Conservation (phyloP, 2,329 filamentous ascomycete species). For the Penicillium sp. region DNA sequence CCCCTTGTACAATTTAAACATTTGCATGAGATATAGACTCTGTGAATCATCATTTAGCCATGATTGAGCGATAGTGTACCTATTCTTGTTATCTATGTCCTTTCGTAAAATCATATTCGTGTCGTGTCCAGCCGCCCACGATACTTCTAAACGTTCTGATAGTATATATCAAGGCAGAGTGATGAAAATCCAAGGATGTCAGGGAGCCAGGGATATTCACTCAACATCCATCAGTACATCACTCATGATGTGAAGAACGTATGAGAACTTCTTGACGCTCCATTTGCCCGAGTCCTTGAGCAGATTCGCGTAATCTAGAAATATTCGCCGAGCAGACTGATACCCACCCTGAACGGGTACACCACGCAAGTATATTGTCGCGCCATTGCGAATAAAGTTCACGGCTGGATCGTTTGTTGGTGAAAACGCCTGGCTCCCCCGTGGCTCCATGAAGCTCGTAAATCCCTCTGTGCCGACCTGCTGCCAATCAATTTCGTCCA, state of each 20-base stretch:
- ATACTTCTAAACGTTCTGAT: background rate
- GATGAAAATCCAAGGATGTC: background rate
- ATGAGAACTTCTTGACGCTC: constrained; percentile 53
- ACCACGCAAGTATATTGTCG: constrained; percentile 51
- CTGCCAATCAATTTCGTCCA: constrained; percentile 55
- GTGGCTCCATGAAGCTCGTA: constrained; percentile 40
- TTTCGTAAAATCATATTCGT: background rate
- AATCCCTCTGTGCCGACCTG: constrained; percentile 50
- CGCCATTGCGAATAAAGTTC: constrained; percentile 53
- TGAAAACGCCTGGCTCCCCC: constrained; percentile 28
- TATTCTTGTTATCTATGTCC: background rate
- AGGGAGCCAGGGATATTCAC: constrained; percentile 13
- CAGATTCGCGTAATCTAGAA: constrained; percentile 55
- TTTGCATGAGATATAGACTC: background rate
- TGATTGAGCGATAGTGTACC: background rate
- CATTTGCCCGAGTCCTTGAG: constrained; percentile 56
- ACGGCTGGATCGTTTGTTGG: constrained; percentile 36
- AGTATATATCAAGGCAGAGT: constrained; percentile 1
- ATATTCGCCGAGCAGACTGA: constrained; percentile 52
- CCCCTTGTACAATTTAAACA: background rate
- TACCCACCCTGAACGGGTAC: constrained; percentile 53
- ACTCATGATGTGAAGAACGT: constrained; percentile 58
- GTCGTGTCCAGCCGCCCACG: background rate
- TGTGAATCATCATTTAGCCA: background rate
- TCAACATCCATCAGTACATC: constrained; percentile 46